These are phyloP conservation scores for Aspergillus conjunctus DNA, from an alignment of 495 filamentous ascomycete species.

Conservation along the genomic window DNA sequence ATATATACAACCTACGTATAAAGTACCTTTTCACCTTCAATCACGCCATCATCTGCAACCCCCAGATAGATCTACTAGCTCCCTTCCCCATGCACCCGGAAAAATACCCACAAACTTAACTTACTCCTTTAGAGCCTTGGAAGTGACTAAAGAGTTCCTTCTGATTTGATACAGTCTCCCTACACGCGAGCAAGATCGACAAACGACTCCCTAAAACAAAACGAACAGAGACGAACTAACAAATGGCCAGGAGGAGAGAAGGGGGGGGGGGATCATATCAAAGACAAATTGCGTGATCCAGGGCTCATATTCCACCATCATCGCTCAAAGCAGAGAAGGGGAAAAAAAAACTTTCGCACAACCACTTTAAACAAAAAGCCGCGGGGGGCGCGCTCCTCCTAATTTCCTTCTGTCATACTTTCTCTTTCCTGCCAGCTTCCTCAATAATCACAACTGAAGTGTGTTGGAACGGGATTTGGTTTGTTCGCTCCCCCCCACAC, in stretches of 20 bases:
- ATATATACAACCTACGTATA: not conserved
- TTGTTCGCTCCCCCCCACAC: no score
- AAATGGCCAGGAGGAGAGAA: no score
- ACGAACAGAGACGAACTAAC: not conserved
- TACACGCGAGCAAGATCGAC: conserved; percentile 2
- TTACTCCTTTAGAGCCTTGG: no score
- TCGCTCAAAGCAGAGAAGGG: not conserved
- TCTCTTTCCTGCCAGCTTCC: conserved; percentile 7
- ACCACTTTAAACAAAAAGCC: not conserved
- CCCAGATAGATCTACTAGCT: conserved; percentile 1
- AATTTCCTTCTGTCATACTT: conserved; percentile 13
- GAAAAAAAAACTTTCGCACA: conserved; percentile 4
- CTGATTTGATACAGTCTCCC: conserved; percentile 4
- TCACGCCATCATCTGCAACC: not conserved
- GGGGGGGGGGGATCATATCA: no score
- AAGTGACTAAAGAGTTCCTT: not conserved
- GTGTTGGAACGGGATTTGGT: no score
- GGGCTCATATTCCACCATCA: conserved; percentile 18
- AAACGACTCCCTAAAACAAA: not conserved
- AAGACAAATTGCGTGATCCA: not conserved
- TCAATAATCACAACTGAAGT: not conserved
- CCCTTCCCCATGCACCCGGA: no score
- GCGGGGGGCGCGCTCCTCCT: not conserved
- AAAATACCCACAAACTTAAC: no score
- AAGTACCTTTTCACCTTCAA: not conserved